Base-by-base conservation (phyloP, 1,284 basidiomycete genomes). In the Microbotryomycetes sp. region DNA sequence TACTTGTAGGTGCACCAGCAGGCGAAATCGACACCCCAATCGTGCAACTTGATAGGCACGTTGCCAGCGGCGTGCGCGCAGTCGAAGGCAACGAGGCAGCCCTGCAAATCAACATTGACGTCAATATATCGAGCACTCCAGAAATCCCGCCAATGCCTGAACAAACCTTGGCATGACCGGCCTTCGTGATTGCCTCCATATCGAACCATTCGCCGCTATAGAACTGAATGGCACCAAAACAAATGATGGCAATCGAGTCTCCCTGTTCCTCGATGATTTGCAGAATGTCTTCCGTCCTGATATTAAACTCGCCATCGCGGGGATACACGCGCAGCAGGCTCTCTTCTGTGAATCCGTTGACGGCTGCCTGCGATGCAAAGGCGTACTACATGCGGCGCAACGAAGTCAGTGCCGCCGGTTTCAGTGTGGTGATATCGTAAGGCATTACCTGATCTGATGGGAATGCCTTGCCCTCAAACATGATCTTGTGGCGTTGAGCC, bases 1-100 rank as follows among this genome's bases (percentile, higher is more conserved):
- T 97, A 99, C 69, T 97, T 97, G 81, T 96, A 97, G 29, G 90
- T 89, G 76, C 92, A 97, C 91, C 92, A 97, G 21, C 91, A 91
- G 0, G 93, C 94, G 75, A 97, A 97, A 77, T 98, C 94, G 68
- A 91, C 87, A 63, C 83, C 80, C 94, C 96, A 98, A 65, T 91
- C 87, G 75, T 97, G 90, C 65, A 99, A 79, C 55, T 83, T 80
- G 64, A 96, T 77, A 13, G 89, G 87, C 30, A 98, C 89, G 75
- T 99, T 99, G 57, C 93, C 93, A 53, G 88, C 82, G 1, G 88
- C 94, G 76, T 99, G 96, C 4, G 96, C 96, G 31, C 97, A 84
- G 78, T 98, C 94, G 82, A 92, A 92, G 51, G 92, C 94, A 70
- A 91, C 89, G 60, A 93, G 82, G 67, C 89, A 93, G 48, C 91